These are phyloP conservation scores for Ceratorhiza oryzae-sativae DNA, from an alignment of 1,284 basidiomycete genomes.

Conservation along the genomic window DNA sequence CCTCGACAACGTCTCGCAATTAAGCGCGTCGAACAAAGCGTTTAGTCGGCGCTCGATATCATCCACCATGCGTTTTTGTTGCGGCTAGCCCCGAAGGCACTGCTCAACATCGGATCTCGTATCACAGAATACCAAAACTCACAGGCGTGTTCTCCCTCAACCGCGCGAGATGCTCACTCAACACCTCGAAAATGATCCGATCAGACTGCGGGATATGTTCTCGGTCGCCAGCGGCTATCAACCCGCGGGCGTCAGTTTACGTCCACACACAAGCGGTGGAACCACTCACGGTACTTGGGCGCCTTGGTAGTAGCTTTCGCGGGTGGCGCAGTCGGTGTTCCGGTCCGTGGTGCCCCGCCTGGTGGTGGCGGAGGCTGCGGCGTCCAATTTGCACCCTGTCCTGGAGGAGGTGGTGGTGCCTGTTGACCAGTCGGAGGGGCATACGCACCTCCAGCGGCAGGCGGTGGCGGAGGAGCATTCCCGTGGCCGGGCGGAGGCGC, in stretches of 20 bases:
- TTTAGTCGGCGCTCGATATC: conserved; percentile 90
- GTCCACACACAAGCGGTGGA: conserved; percentile 48
- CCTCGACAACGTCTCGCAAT: conserved; percentile 84
- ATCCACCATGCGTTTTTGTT: conserved; percentile 84
- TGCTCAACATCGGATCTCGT: no score
- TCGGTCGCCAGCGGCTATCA: conserved; percentile 84
- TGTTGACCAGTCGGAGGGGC: conserved; percentile 51
- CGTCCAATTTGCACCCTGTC: conserved; percentile 24
- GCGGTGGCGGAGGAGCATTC: conserved; percentile 21
- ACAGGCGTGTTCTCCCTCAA: conserved; percentile 78
- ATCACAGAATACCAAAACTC: conserved; percentile 47
- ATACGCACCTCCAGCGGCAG: conserved; percentile 39
- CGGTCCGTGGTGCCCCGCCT: conserved; percentile 49
- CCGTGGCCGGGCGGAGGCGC: conserved; percentile 48
- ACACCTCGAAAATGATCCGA: conserved; percentile 71
- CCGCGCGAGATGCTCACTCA: conserved; percentile 66
- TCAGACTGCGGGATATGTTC: conserved; percentile 84
- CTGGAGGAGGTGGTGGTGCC: no score
- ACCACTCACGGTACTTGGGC: conserved; percentile 82
- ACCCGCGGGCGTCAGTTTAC: conserved; percentile 48
- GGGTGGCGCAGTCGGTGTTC: conserved; percentile 50
- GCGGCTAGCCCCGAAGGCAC: conserved; percentile 59
- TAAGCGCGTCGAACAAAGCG: conserved; percentile 87
- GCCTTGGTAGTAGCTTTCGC: conserved; percentile 56
- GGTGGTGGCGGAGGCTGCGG: conserved; percentile 43